Base-by-base conservation (phyloP, 345 rosid species). In the Pseudoturritis turrita region DNA sequence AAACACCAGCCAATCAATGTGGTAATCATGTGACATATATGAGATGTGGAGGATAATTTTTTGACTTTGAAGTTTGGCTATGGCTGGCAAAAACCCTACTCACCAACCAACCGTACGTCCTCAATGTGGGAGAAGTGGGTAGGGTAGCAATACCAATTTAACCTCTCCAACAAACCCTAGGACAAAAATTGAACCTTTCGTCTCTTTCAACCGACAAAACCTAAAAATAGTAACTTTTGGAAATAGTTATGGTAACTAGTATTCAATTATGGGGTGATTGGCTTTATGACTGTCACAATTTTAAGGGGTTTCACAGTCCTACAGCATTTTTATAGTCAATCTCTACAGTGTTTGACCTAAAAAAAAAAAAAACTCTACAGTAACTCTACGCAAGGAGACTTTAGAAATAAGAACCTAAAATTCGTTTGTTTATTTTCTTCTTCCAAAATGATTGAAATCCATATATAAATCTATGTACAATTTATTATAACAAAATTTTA, bases 91-190 rank as follows among this genome's bases (percentile, higher is more conserved):
- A 67, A 67, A 60, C 55, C 68, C 78, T 74, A 74, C 56, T 12
- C 68, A 74, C 68, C 73, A 74, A 58, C 73, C 61, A 74, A 67
- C 68, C 73, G 68, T 74, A 50, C 73, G 78, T 68, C 51, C 78
- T 60, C 62, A 67, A 41, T 51, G 73, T 59, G 73, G n/a, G n/a
- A 39, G 60, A 56, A 59, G 50, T 65, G 25, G 50, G 55, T 74
- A 64, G 77, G 71, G 65, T 73, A 22, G 35, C 65, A 56, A 56
- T 59, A 65, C 53, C 10, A 39, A 57, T 56, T 66, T 58, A 49
- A 40, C 73, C 22, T 66, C 62, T 65, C 62, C 22, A 45, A 57
- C 56, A 65, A 46, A 74, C 44, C 28, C 25, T 54, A 54, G 39
- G 37, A 64, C 47, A 47, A 35, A 46, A 23, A 7, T 7, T 49